phyloP scores from a whole-genome alignment of 2,329 filamentous ascomycete species.

The Tolypocladium paradoxum region DNA sequence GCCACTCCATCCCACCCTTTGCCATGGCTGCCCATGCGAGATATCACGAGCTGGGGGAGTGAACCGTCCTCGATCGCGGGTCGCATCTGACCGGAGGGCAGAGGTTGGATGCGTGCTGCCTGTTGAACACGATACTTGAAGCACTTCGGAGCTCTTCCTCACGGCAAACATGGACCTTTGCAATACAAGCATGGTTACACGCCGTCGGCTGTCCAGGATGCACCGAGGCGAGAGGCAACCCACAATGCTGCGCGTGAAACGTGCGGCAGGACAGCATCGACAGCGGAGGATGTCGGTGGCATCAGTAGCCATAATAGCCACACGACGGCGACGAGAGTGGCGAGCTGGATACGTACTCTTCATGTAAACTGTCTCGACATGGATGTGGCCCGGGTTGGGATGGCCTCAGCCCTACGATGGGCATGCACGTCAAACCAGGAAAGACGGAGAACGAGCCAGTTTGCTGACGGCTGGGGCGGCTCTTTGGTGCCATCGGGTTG shows the following conservation, averaged over 20 bases:
- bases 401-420: background rate
- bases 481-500: background rate
- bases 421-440: background rate
- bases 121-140: background rate
- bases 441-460: background rate
- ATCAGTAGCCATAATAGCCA: background rate
- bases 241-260: background rate
- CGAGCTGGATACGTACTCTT: background rate
- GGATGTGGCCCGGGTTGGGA: background rate
- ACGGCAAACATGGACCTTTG: background rate
- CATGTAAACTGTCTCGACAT: background rate
- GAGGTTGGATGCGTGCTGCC: background rate
- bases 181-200: background rate
- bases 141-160: background rate
- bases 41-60: slow-evolving; percentile 22
- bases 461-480: background rate
- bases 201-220: background rate
- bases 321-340: background rate
- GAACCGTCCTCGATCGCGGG: background rate
- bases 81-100: background rate
- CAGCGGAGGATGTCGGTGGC: background rate
- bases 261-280: background rate
- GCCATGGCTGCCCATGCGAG: slow-evolving; percentile 43
- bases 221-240: background rate
- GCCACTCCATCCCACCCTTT: slow-evolving; percentile 43